These are phyloP conservation scores for Coemansia sp. DNA, from an alignment of 192 early-diverging fungal species.

Conservation along the genomic window DNA sequence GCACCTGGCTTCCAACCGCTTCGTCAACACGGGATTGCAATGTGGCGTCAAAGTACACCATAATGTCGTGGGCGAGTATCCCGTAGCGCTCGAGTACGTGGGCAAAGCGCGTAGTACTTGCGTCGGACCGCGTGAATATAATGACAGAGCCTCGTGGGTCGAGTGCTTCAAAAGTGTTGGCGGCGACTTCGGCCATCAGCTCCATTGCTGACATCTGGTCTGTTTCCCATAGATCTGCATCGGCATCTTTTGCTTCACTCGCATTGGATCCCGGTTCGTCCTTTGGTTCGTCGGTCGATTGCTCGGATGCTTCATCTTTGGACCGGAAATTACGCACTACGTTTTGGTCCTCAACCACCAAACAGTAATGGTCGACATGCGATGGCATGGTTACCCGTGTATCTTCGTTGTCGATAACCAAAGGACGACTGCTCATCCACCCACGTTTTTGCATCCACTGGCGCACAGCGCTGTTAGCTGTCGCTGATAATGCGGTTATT, in stretches of 20 bases:
- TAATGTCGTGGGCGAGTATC: constrained; percentile 24
- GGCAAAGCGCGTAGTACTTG: constrained; percentile 19
- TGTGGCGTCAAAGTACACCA: constrained; percentile 15
- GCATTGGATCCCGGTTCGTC: no score
- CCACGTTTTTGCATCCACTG: constrained; percentile 28
- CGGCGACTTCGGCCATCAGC: constrained; percentile 34
- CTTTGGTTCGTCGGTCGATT: not conserved
- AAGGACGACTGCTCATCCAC: constrained; percentile 16
- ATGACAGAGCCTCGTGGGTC: constrained; percentile 13
- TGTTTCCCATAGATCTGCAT: not conserved
- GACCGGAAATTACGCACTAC: constrained; percentile 32
- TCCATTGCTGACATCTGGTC: constrained; percentile 17
- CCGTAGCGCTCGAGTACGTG: constrained; percentile 20
- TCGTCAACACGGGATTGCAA: not conserved
- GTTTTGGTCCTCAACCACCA: constrained; percentile 34
- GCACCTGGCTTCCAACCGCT: not conserved
- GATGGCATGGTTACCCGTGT: not conserved
- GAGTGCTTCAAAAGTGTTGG: constrained; percentile 23
- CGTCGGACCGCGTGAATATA: constrained; percentile 34
- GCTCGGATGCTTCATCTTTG: not conserved
- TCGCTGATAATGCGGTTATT: constrained; percentile 30
- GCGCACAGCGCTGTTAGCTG: constrained; percentile 18
- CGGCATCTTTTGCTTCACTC: not conserved
- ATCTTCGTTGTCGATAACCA: constrained; percentile 8
- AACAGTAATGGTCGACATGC: constrained; percentile 27